Conservation (phyloP, 2,329 filamentous ascomycete genomes). For the Microdochium trichocladiopsis region DNA sequence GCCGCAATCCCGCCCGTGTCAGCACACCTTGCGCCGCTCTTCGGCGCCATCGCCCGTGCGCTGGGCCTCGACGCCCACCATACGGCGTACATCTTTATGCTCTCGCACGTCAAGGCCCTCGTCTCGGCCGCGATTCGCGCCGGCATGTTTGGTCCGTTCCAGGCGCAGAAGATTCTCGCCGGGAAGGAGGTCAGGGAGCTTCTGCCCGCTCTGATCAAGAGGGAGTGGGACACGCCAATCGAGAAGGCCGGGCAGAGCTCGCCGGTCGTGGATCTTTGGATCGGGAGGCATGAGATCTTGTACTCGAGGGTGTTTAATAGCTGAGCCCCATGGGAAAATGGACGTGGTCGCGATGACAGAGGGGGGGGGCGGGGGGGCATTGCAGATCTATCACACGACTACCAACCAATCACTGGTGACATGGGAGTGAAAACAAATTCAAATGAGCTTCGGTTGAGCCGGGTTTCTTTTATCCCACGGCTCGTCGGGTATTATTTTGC, state of each 20-base stretch:
- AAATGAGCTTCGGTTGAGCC: no score
- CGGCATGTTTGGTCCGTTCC: constrained; percentile 73
- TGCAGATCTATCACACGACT: no score
- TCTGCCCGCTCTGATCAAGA: constrained; percentile 50
- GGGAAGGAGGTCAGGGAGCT: constrained; percentile 47
- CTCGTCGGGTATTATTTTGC: constrained; percentile 2
- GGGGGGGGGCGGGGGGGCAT: no score
- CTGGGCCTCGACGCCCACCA: constrained; percentile 54
- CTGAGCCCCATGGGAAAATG: constrained; percentile 22
- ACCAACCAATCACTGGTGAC: no score
- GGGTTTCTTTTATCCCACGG: neutral
- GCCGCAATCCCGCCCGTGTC: constrained; percentile 33
- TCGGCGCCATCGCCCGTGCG: constrained; percentile 58
- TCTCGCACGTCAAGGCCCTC: constrained; percentile 70
- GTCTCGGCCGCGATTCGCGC: constrained; percentile 71
- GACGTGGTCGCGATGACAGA: neutral
- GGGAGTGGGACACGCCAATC: constrained; percentile 50
- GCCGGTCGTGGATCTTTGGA: constrained; percentile 75
- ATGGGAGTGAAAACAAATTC: no score
- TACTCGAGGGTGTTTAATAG: constrained; percentile 88
- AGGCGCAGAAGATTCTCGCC: constrained; percentile 68
- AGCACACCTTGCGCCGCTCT: constrained; percentile 65
- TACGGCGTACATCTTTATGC: constrained; percentile 67
- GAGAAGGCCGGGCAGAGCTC: constrained; percentile 69
- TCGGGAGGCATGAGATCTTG: constrained; percentile 73